Conservation (phyloP, 129 eudicot genomes). For the Flaveria trinervia region DNA sequence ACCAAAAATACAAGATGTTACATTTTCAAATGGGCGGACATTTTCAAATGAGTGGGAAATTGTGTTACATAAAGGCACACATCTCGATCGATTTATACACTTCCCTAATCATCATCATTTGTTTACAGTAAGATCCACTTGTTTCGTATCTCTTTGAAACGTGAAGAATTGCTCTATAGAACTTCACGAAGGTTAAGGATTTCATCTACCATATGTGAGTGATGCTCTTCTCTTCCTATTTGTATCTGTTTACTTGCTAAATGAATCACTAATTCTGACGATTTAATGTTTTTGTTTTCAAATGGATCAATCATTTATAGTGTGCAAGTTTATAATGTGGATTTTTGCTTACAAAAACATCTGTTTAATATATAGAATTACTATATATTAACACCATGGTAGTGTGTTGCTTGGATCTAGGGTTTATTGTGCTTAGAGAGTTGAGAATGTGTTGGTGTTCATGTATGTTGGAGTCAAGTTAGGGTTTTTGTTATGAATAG, state of each 20-base stretch:
- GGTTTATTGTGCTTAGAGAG: conserved; percentile 19
- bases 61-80: too few species aligned
- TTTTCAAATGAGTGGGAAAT: too few species aligned
- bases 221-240: neutral
- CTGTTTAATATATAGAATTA: conserved; percentile 13
- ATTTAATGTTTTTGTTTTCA: neutral
- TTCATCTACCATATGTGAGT: conserved; percentile 27
- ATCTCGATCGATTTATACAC: too few species aligned
- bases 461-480: conserved; percentile 18
- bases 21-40: too few species aligned
- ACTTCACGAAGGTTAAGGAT: conserved; percentile 1
- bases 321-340: neutral
- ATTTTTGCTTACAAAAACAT: conserved; percentile 4
- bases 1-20: too few species aligned
- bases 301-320: neutral
- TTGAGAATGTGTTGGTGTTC: neutral
- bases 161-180: too few species aligned
- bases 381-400: neutral
- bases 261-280: neutral
- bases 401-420: conserved; percentile 32
- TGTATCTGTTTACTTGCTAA: conserved; percentile 5
- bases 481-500: neutral
- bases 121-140: too few species aligned
- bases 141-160: too few species aligned
- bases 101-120: too few species aligned